Base-by-base conservation (phyloP, 2,329 filamentous ascomycete genomes). In the Bretziella fagacearum region DNA sequence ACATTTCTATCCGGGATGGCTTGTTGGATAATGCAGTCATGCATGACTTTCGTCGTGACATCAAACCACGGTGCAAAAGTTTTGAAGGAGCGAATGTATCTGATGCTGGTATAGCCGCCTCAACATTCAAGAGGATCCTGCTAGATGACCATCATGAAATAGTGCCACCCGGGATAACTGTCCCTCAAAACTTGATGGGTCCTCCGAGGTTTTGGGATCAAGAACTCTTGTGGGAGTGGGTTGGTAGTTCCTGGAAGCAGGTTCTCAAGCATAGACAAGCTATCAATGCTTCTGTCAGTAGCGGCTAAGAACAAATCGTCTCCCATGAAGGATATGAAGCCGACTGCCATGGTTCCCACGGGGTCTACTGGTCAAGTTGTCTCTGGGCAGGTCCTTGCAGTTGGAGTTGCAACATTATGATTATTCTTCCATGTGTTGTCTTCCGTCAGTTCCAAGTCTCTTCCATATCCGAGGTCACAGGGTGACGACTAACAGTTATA, bases 61-160 rank as follows among this genome's bases (percentile, higher is more conserved):
- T 70, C 54, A 66, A 69, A 49, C 54, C 52, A 1, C 51, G 0
- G 32, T 42, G 2, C 52, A 56, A 3, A 53, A 57, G 10, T 20
- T 18, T 39, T 22, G 7, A 8, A 18, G 23, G 56, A 57, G 1
- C 52, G 5, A 45, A 54, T 20, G n/a, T 15, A 15, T 13, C 30
- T 3, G 8, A 43, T 18, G 40, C 15, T 22, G 44, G 48, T 10
- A 33, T 53, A 8, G 55, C 64, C 32, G 52, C 64, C 26, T 63
- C 62, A 30, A 67, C 65, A 1, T 53, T 78, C 35, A 70, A 65
- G 55, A 64, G 58, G 49, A 65, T 76, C 44, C 59, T 79, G 22
- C 52, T 77, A 39, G 59, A 68, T 2, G 62, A 59, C 0, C 63
- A 71, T 27, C 36, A 48, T 1, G 57, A 55, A 13, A 67, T 68